These are phyloP conservation scores for Omphalotus olearius DNA, from an alignment of 1,284 basidiomycete genomes.

Conservation along the genomic window DNA sequence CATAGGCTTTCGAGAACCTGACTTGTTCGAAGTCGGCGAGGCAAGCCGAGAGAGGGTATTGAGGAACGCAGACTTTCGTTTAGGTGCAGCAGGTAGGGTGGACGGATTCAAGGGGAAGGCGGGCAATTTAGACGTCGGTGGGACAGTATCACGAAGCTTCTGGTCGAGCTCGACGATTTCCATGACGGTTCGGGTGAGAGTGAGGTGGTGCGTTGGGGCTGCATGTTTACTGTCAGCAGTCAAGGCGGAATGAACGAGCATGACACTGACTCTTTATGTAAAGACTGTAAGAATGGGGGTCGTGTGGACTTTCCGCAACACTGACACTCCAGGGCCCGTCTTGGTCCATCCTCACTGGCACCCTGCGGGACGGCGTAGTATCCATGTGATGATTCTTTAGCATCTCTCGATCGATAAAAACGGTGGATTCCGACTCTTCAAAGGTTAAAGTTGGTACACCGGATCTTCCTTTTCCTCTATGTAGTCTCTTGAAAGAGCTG, in stretches of 20 bases:
- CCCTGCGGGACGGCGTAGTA: conserved; percentile 10
- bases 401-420: conserved; percentile 11
- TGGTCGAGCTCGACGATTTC: conserved; percentile 76
- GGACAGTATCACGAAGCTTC: conserved; percentile 62
- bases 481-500: not conserved
- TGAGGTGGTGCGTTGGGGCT: conserved; percentile 87
- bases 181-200: conserved; percentile 69
- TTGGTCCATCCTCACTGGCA: conserved; percentile 24
- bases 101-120: conserved; percentile 56
- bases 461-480: not conserved
- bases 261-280: conserved; percentile 64
- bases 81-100: conserved; percentile 49
- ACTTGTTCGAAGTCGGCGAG: conserved; percentile 52
- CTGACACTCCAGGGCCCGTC: conserved; percentile 73
- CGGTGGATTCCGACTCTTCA: conserved; percentile 10
- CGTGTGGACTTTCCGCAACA: conserved; percentile 66
- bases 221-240: conserved; percentile 27
- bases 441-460: conserved; percentile 4
- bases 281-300: conserved; percentile 55
- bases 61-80: conserved; percentile 77
- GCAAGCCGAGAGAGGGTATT: conserved; percentile 78
- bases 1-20: conserved; percentile 1
- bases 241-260: conserved; percentile 17
- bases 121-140: conserved; percentile 47
- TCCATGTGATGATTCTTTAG: conserved; percentile 10